Conservation (phyloP, 805 yeast species). For the Ogataea methanolica region DNA sequence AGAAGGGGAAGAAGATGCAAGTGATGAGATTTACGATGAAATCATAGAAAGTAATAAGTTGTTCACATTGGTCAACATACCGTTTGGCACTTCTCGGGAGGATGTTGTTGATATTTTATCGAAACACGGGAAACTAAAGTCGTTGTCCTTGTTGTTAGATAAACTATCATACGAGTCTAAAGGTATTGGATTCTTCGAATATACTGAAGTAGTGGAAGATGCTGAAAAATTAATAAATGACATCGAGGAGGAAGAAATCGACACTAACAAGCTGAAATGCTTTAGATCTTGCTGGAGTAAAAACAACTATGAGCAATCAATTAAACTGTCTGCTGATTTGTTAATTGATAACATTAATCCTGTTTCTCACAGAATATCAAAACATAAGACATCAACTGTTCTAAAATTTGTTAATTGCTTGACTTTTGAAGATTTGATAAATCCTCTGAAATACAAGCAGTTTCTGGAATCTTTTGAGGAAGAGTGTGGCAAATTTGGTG, state of each 20-base stretch:
- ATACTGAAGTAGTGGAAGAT: constrained; percentile 10
- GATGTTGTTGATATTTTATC: constrained; percentile 38
- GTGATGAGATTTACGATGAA: constrained; percentile 33
- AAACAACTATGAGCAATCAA: constrained; percentile 17
- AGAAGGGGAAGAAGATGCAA: constrained; percentile 41
- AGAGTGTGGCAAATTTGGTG: constrained; percentile 49
- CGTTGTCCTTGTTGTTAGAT: constrained; percentile 42
- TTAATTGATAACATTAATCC: constrained; percentile 12
- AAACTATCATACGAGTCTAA: constrained; percentile 44
- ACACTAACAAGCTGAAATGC: constrained; percentile 33
- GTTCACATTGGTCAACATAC: constrained; percentile 36
- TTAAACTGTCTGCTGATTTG: constrained; percentile 16
- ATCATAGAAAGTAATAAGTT: constrained; percentile 30
- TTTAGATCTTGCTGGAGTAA: constrained; percentile 35
- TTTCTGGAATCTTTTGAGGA: constrained; percentile 46
- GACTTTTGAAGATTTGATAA: constrained; percentile 57
- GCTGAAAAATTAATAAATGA: constrained; percentile 27
- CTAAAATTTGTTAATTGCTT: constrained; percentile 64
- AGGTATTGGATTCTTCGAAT: constrained; percentile 58
- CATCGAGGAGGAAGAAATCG: constrained; percentile 33
- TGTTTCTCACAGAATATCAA: constrained; percentile 9
- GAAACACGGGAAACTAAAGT: constrained; percentile 35
- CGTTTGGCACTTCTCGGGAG: constrained; percentile 37
- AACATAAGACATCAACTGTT: constrained; percentile 37
- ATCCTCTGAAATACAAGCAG: constrained; percentile 42